Evolutionary conservation across 2,329 filamentous ascomycete species (phyloP).

Genomic region (Ophiostoma populinum): DNA sequence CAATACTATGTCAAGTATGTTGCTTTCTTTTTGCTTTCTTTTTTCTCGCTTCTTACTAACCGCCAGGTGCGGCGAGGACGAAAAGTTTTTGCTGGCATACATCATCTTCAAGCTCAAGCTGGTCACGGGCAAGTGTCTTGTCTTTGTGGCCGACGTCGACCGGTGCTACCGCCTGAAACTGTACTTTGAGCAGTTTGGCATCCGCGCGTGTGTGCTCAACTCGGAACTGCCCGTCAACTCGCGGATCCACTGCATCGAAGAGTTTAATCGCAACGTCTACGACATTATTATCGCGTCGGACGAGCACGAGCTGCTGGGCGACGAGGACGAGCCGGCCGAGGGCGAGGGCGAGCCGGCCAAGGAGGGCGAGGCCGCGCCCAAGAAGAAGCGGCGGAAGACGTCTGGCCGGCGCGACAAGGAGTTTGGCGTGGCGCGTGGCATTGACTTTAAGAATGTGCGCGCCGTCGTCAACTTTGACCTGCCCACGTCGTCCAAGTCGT

Average conservation of each 20-base stretch:
- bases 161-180: constrained; percentile 80
- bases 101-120: constrained; percentile 91
- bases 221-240: constrained; percentile 89
- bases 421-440: constrained; percentile 87
- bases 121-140: constrained; percentile 73
- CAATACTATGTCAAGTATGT: constrained; percentile 71
- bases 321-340: constrained; percentile 25
- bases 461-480: constrained; percentile 96
- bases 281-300: constrained; percentile 96
- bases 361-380: constrained; percentile 17
- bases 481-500: constrained; percentile 71
- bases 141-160: constrained; percentile 68
- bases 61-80: constrained; percentile 71
- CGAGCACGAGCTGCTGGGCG: constrained; percentile 19
- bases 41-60: constrained; percentile 2
- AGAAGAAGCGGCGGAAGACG: constrained; percentile 46
- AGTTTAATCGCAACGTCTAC: constrained; percentile 94
- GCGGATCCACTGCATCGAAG: constrained; percentile 82
- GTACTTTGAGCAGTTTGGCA: constrained; percentile 92
- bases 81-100: constrained; percentile 86
- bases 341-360: constrained; percentile 20
- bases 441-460: constrained; percentile 91
- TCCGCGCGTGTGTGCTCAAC: constrained; percentile 84
- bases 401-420: constrained; percentile 54
- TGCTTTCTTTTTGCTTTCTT: constrained; percentile 1